phyloP scores from a whole-genome alignment of 2,329 filamentous ascomycete genomes.

The Pyrenophora seminiperda region DNA sequence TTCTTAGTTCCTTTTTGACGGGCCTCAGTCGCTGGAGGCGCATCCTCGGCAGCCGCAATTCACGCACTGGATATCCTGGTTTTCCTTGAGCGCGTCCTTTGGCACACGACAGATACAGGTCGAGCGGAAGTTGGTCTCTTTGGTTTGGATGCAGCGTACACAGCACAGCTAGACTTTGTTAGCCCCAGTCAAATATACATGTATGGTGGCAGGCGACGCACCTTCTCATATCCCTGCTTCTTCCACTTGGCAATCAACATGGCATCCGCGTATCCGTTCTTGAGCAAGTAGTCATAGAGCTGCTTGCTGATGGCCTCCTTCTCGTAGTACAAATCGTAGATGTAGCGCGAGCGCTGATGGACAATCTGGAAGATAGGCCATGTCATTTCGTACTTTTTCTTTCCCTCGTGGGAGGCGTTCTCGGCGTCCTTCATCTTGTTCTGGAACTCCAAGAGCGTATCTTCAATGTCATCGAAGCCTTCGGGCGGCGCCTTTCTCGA shows the following conservation, averaged over 20 bases:
- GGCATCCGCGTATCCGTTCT: conserved; percentile 94
- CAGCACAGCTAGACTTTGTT: conserved; percentile 74
- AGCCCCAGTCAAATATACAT: neutral
- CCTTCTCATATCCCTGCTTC: conserved; percentile 98
- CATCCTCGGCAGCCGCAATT: conserved; percentile 94
- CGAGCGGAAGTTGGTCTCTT: conserved; percentile 98
- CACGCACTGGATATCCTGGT: conserved; percentile 89
- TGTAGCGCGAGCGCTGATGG: conserved; percentile 89
- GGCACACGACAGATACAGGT: conserved; percentile 98
- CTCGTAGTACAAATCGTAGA: conserved; percentile 97
- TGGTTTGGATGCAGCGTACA: conserved; percentile 95
- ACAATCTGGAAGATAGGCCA: conserved; percentile 99
- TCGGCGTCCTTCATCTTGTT: conserved; percentile 97
- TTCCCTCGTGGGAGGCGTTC: conserved; percentile 77
- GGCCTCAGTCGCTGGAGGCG: conserved; percentile 75
- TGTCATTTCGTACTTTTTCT: conserved; percentile 87
- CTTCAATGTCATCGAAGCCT: conserved; percentile 86
- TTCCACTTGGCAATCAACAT: conserved; percentile 99
- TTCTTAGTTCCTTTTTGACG: neutral
- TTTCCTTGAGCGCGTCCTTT: conserved; percentile 84
- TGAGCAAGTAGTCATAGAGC: conserved; percentile 94
- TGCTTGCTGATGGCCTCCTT: conserved; percentile 93
- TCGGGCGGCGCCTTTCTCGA: conserved; percentile 83
- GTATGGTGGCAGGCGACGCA: conserved; percentile 47
- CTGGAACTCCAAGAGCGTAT: conserved; percentile 80